Evolutionary conservation across 129 eudicot species (phyloP).

Genomic region (Logfia minima): DNA sequence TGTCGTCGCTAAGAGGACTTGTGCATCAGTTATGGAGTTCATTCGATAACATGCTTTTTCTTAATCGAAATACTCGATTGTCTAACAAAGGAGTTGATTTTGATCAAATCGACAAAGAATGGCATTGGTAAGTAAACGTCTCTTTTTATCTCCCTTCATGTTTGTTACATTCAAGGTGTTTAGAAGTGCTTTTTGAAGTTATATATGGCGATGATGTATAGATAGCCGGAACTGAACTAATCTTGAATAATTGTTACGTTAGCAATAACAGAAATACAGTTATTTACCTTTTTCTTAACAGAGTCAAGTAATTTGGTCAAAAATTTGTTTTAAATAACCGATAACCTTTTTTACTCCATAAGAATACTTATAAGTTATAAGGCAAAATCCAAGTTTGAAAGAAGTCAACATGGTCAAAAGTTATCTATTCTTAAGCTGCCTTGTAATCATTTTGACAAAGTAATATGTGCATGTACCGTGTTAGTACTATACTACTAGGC

Average conservation of each 20-base stretch:
- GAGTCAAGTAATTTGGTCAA: neutral
- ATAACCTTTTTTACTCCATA: too few relatives aligned
- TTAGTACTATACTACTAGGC: too few relatives aligned
- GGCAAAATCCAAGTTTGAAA: too few relatives aligned
- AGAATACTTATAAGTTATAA: too few relatives aligned
- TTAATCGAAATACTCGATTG: slow-evolving; percentile 51
- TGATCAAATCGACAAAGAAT: slow-evolving; percentile 74
- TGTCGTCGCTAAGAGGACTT: slow-evolving; percentile 56
- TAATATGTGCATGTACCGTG: too few relatives aligned
- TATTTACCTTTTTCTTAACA: too few relatives aligned
- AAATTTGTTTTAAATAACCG: too few relatives aligned
- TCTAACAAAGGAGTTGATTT: slow-evolving; percentile 53
- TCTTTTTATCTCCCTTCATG: neutral
- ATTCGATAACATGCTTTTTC: slow-evolving; percentile 42
- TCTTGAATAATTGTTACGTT: too few relatives aligned
- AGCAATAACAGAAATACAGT: too few relatives aligned
- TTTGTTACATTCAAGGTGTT: neutral
- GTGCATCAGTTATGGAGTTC: slow-evolving; percentile 73
- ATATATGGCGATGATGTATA: too few relatives aligned
- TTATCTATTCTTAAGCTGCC: neutral
- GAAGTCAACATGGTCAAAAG: too few relatives aligned
- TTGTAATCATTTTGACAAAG: neutral
- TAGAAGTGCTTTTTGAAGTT: neutral
- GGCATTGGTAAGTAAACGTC: slow-evolving; percentile 61
- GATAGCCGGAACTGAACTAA: too few relatives aligned